Conservation (phyloP, 345 rosid genomes). For the Murraya paniculata region DNA sequence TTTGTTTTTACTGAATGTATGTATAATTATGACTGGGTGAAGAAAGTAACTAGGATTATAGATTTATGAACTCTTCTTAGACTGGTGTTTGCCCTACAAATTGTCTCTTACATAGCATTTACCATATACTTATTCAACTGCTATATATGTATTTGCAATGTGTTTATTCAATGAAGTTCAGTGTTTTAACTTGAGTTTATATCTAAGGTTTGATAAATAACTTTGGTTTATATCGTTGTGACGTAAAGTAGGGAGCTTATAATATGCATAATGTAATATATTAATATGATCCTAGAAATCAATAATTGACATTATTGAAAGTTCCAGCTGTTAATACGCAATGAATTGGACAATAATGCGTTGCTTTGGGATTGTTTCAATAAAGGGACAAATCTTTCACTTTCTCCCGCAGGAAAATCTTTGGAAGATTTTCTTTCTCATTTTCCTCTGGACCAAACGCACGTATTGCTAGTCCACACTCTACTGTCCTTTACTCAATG, state of each 20-base stretch:
- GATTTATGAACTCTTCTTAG: neutral
- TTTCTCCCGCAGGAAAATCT: neutral
- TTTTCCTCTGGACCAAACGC: conserved; percentile 10
- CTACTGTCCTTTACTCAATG: conserved; percentile 9
- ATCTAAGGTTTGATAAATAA: neutral
- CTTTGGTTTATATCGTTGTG: too few species aligned
- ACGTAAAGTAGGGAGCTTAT: neutral
- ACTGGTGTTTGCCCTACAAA: neutral
- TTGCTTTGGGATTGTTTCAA: neutral
- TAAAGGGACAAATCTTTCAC: conserved; percentile 10
- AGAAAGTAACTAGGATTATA: neutral
- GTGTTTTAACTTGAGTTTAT: neutral
- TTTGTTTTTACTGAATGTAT: conserved; percentile 12
- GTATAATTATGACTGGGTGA: conserved; percentile 11
- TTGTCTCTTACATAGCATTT: neutral
- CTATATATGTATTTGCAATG: neutral
- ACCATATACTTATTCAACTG: neutral
- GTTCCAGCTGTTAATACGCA: neutral
- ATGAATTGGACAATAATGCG: neutral
- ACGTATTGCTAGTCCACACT: neutral
- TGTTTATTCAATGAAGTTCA: neutral
- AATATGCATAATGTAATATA: neutral
- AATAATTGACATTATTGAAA: neutral
- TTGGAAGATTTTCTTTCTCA: neutral
- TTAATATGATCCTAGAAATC: neutral